Evolutionary conservation across 345 rosid species (phyloP).

Genomic region (Excoecaria cochinchinensis): DNA sequence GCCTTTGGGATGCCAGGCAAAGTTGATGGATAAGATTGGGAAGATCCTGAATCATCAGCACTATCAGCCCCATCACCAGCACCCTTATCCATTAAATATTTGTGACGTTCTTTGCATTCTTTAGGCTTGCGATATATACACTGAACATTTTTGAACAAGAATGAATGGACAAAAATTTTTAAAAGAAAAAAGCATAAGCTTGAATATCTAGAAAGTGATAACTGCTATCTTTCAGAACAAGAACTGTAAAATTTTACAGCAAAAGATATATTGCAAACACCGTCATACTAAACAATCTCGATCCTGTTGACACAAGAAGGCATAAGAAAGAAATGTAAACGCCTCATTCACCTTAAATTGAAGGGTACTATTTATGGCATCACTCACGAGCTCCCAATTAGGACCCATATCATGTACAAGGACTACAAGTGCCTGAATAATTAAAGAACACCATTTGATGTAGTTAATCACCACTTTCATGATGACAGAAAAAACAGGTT

Average conservation of each 20-base stretch:
- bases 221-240: not conserved
- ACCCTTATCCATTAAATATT: conserved; percentile 77
- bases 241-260: not conserved
- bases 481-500: conserved; percentile 21
- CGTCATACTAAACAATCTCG: not conserved
- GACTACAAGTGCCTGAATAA: conserved; percentile 86
- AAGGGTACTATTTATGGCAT: conserved; percentile 84
- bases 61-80: conserved; percentile 97
- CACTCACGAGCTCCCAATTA: conserved; percentile 99
- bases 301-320: conserved; percentile 6
- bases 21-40: conserved; percentile 97
- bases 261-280: not conserved
- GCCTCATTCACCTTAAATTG: conserved; percentile 68
- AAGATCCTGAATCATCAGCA: conserved; percentile 98
- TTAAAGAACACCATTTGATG: conserved; percentile 26
- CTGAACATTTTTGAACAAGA: conserved; percentile 39
- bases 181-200: not conserved
- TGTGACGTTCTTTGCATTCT: conserved; percentile 99
- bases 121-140: conserved; percentile 82
- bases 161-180: not conserved
- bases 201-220: conserved; percentile 10
- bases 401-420: conserved; percentile 99
- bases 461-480: conserved; percentile 17
- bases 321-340: conserved; percentile 11
- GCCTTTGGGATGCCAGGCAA: conserved; percentile 99